Conservation (phyloP, 371 early-diverging fungal species). For the Mortierella sp. region DNA sequence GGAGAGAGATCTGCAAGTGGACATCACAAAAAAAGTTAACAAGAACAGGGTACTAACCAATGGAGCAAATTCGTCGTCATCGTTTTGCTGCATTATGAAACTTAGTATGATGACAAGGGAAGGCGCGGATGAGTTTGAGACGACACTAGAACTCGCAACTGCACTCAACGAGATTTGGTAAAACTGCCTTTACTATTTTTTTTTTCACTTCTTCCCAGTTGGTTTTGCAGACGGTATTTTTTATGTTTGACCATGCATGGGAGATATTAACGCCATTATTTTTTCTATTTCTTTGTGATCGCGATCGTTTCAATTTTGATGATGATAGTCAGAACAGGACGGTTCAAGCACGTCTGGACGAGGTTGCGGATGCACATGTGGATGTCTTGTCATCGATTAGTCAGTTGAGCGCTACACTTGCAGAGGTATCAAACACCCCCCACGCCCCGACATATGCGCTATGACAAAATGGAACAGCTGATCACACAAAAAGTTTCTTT, state of each 20-base stretch:
- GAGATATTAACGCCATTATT: neutral
- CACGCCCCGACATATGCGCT: neutral
- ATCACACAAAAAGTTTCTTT: neutral
- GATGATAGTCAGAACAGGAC: constrained; percentile 20
- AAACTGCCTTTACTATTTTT: too few relatives aligned
- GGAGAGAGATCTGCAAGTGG: neutral
- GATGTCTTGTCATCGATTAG: constrained; percentile 37
- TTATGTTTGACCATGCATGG: neutral
- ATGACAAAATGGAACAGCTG: too few relatives aligned
- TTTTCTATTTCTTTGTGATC: neutral
- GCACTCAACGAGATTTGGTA: constrained; percentile 55
- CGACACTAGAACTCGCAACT: constrained; percentile 32
- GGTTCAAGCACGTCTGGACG: constrained; percentile 17
- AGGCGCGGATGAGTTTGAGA: constrained; percentile 42
- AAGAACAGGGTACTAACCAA: neutral
- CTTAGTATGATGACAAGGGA: constrained; percentile 41
- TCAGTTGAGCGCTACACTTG: constrained; percentile 6
- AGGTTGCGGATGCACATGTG: constrained; percentile 25
- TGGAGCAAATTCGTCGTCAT: neutral
- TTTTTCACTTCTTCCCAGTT: neutral
- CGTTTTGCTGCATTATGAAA: neutral
- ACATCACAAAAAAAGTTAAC: neutral
- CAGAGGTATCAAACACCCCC: constrained; percentile 23
- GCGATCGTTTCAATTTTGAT: neutral
- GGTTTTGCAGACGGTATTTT: neutral